Conservation (phyloP, 2,329 filamentous ascomycete genomes). For the Aspergillus floridensis region DNA sequence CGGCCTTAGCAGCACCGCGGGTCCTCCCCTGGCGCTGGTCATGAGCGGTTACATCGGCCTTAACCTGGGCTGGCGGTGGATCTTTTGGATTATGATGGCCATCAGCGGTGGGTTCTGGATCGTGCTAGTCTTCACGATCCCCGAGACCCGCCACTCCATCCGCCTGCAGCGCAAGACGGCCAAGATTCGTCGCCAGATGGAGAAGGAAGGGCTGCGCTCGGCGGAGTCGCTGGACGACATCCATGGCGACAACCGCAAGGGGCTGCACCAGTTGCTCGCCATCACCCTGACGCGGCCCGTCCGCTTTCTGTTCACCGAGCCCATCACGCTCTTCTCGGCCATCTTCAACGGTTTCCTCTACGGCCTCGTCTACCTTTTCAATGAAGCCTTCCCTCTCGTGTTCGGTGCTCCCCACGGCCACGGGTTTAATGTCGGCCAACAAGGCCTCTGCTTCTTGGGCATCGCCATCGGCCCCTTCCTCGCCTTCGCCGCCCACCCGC, state of each 20-base stretch:
- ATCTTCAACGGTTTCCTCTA: slow-evolving; percentile 62
- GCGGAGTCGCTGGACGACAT: slow-evolving; percentile 52
- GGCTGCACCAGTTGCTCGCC: slow-evolving; percentile 69
- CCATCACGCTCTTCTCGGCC: slow-evolving; percentile 29
- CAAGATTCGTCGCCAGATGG: slow-evolving; percentile 45
- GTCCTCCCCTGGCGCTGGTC: slow-evolving; percentile 34
- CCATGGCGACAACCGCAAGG: slow-evolving; percentile 53
- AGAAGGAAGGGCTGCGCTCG: slow-evolving; percentile 55
- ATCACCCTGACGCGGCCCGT: slow-evolving; percentile 66
- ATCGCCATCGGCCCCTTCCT: slow-evolving; percentile 62
- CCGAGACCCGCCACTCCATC: slow-evolving; percentile 56
- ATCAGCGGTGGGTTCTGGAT: slow-evolving; percentile 53
- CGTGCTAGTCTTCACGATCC: slow-evolving; percentile 46
- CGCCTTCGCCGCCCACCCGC: slow-evolving; percentile 55
- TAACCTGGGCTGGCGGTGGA: slow-evolving; percentile 43
- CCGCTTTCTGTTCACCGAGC: slow-evolving; percentile 29
- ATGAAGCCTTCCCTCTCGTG: slow-evolving; percentile 67
- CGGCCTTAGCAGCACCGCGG: slow-evolving; percentile 36
- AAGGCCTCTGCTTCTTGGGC: slow-evolving; percentile 57
- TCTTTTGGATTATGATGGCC: slow-evolving; percentile 61
- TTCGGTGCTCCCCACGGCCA: slow-evolving; percentile 62
- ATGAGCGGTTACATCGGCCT: slow-evolving; percentile 35
- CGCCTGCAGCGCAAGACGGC: slow-evolving; percentile 58
- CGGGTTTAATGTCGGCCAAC: slow-evolving; percentile 54
- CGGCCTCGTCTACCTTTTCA: slow-evolving; percentile 72